Percentiles rank a stretch among this genome's conserved stretches.
Conservation (phyloP, 2,329 filamentous ascomycete genomes). For the Beauveria australis region DNA sequence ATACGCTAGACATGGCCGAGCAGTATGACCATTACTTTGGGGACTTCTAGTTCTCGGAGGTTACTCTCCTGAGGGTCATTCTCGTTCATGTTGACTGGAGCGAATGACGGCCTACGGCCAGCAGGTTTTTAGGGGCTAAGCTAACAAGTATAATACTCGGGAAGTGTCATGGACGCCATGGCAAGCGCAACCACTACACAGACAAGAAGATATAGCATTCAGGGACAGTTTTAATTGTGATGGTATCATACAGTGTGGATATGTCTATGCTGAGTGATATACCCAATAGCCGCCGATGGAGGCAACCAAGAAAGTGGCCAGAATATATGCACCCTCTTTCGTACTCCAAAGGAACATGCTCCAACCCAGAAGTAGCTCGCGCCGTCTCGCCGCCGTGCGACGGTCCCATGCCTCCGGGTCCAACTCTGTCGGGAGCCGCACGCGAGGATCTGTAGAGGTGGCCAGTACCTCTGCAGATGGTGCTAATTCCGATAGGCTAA, state of each 20-base stretch:
- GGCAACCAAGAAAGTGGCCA: constrained; percentile 34
- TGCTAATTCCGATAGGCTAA: constrained; percentile 32
- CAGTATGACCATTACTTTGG: constrained; percentile 65
- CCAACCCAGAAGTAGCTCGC: constrained; percentile 44
- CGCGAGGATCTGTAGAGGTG: constrained; percentile 32
- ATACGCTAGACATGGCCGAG: constrained; percentile 58
- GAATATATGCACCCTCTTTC: constrained; percentile 37
- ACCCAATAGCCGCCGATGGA: constrained; percentile 39
- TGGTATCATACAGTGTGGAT: neutral
- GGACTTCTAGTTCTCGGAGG: constrained; percentile 47
- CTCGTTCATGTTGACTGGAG: neutral
- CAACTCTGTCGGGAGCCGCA: constrained; percentile 41
- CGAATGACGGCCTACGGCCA: neutral
- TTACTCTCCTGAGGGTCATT: neutral
- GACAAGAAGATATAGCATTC: neutral
- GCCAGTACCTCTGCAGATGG: constrained; percentile 22
- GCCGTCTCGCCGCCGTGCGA: constrained; percentile 35
- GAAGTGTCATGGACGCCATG: neutral
- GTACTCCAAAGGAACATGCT: constrained; percentile 48
- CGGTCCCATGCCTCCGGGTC: constrained; percentile 48
- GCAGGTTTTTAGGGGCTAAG: neutral
- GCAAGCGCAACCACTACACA: neutral
- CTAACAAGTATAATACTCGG: neutral
- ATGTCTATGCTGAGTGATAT: constrained; percentile 13
- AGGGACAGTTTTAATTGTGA: neutral